Evolutionary conservation across 208 protist species (phyloP).

Genomic region (Zelonia costaricensis): DNA sequence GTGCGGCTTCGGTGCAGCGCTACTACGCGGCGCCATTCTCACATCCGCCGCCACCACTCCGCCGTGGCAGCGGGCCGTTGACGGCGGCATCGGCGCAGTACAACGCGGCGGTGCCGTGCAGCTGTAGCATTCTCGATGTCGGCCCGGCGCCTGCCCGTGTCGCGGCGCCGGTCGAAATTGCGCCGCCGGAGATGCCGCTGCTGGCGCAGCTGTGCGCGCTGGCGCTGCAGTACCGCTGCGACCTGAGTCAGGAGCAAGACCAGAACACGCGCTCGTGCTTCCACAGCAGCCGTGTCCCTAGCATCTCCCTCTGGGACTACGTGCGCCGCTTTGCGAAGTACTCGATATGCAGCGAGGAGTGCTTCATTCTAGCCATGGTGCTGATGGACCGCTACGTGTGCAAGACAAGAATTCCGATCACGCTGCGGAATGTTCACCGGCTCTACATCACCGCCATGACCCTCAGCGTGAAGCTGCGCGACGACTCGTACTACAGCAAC

Average conservation of each 20-base stretch:
- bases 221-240: conserved; percentile 70
- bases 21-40: background rate
- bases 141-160: conserved; percentile 10
- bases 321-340: conserved; percentile 92
- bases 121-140: conserved; percentile 23
- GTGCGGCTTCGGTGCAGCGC: background rate
- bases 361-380: conserved; percentile 90
- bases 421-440: conserved; percentile 79
- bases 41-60: background rate
- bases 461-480: conserved; percentile 87
- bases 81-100: conserved; percentile 1
- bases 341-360: conserved; percentile 85
- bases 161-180: conserved; percentile 16
- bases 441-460: conserved; percentile 87
- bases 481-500: conserved; percentile 93
- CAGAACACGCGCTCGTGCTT: conserved; percentile 48
- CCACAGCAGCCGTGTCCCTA: conserved; percentile 74
- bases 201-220: conserved; percentile 54
- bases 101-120: conserved; percentile 19
- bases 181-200: conserved; percentile 44
- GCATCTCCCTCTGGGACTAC: conserved; percentile 89
- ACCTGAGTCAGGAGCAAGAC: conserved; percentile 29
- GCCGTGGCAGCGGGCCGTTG: background rate
- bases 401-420: conserved; percentile 50
- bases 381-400: conserved; percentile 89